Evolutionary conservation across 2,329 filamentous ascomycete species (phyloP).

Genomic region (Phialophora tarda): DNA sequence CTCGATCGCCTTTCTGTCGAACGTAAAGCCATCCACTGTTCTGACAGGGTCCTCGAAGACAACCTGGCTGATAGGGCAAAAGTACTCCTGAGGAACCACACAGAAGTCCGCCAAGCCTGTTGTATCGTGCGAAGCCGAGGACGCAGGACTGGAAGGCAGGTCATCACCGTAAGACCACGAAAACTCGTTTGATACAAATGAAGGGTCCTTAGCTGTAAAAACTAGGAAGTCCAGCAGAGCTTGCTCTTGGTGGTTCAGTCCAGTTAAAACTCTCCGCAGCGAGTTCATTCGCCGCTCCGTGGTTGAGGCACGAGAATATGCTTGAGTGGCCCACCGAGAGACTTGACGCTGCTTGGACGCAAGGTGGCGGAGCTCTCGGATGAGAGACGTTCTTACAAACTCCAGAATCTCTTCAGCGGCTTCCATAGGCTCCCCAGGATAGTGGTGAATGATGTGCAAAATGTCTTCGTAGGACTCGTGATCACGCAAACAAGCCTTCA

Average conservation of each 20-base stretch:
- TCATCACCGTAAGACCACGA: constrained; percentile 41
- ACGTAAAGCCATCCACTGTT: constrained; percentile 44
- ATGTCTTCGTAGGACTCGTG: constrained; percentile 26
- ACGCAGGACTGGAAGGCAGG: constrained; percentile 26
- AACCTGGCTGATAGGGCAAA: constrained; percentile 45
- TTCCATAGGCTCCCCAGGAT: neutral
- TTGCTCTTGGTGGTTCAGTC: constrained; percentile 37
- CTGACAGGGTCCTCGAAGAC: constrained; percentile 46
- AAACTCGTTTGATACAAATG: constrained; percentile 32
- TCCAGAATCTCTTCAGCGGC: constrained; percentile 1
- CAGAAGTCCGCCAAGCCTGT: constrained; percentile 18
- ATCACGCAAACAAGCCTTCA: constrained; percentile 18
- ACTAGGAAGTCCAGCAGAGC: constrained; percentile 41
- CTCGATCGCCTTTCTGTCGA: constrained; percentile 45
- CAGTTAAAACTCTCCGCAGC: constrained; percentile 20
- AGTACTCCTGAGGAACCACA: constrained; percentile 37
- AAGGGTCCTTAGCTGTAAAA: constrained; percentile 37
- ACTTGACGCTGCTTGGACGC: constrained; percentile 1
- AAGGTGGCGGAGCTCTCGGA: constrained; percentile 7
- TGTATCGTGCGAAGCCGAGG: neutral
- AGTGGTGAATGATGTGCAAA: constrained; percentile 18
- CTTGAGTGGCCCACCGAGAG: constrained; percentile 3
- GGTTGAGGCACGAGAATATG: constrained; percentile 13
- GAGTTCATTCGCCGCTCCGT: constrained; percentile 2
- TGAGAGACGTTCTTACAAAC: neutral